A percentile compares a stretch with the other conserved stretches of the same genome.
phyloP scores from a whole-genome alignment of 2,329 filamentous ascomycete genomes.

The Purpureocillium takamizusanense region DNA sequence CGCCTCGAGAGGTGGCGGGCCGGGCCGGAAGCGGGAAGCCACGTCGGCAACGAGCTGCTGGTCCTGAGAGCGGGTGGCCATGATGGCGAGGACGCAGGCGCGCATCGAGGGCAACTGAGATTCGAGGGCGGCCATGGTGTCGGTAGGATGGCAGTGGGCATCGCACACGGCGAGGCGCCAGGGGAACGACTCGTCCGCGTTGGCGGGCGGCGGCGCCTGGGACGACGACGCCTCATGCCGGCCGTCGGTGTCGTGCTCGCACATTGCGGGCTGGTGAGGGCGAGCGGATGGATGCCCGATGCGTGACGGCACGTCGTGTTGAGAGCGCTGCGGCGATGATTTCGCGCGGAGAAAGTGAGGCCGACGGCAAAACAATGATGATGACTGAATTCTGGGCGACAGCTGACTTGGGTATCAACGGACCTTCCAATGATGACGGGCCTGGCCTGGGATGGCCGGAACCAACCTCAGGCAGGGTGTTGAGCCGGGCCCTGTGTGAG shows the following conservation, averaged over 20 bases:
- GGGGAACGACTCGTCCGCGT: constrained; percentile 38
- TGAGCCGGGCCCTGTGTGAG: too few relatives aligned
- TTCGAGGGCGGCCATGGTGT: constrained; percentile 55
- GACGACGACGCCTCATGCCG: not conserved
- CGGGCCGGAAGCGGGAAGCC: constrained; percentile 33
- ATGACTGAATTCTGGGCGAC: too few relatives aligned
- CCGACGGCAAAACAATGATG: too few relatives aligned
- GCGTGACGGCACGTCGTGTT: too few relatives aligned
- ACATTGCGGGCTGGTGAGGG: constrained; percentile 2
- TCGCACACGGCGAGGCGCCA: constrained; percentile 67
- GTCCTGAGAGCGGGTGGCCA: constrained; percentile 70
- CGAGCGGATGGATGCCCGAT: too few relatives aligned
- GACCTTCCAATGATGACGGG: too few relatives aligned
- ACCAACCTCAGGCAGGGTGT: too few relatives aligned
- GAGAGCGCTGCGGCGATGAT: too few relatives aligned
- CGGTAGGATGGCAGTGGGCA: constrained; percentile 78
- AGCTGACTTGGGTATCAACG: too few relatives aligned
- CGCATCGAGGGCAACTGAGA: constrained; percentile 54
- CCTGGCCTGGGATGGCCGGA: too few relatives aligned
- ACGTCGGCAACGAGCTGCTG: constrained; percentile 61
- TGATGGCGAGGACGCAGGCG: constrained; percentile 57
- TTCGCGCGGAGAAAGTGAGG: too few relatives aligned
- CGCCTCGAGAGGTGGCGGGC: not conserved
- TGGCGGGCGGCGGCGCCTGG: constrained; percentile 1
- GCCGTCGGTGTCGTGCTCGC: not conserved